These are phyloP conservation scores for Penicillium sp. DNA, from an alignment of 2,329 filamentous ascomycete species.

Conservation along the genomic window DNA sequence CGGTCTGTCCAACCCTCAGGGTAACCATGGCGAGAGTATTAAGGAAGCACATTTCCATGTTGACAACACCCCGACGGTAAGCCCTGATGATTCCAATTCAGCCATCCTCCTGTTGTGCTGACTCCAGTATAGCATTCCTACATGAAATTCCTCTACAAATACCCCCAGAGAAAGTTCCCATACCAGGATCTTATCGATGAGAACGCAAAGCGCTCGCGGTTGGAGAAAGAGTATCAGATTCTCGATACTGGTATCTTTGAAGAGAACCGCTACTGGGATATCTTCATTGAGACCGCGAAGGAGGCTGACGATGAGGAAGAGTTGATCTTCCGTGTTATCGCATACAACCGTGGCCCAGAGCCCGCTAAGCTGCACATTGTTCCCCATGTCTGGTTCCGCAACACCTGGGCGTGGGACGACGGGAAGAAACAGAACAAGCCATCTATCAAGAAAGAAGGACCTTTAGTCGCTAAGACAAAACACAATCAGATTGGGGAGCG, in stretches of 20 bases:
- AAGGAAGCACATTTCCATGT: conserved; percentile 96
- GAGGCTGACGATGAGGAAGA: conserved; percentile 89
- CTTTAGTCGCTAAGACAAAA: conserved; percentile 68
- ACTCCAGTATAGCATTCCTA: conserved; percentile 70
- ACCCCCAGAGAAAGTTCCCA: conserved; percentile 85
- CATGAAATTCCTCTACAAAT: conserved; percentile 99
- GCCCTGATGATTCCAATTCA: conserved; percentile 12
- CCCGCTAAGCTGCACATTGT: conserved; percentile 88
- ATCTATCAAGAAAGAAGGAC: conserved; percentile 62
- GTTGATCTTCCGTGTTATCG: conserved; percentile 87
- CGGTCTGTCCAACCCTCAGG: conserved; percentile 90
- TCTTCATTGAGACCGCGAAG: conserved; percentile 94
- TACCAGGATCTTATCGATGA: conserved; percentile 84
- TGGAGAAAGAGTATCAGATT: conserved; percentile 86
- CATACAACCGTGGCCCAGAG: conserved; percentile 91
- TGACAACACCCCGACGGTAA: conserved; percentile 78
- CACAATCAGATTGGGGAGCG: conserved; percentile 78
- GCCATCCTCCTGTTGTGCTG: neutral
- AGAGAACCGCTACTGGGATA: conserved; percentile 92
- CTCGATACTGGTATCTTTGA: conserved; percentile 85
- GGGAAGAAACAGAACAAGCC: conserved; percentile 75
- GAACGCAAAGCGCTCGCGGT: conserved; percentile 70
- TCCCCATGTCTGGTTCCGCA: conserved; percentile 94
- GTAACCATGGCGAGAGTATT: conserved; percentile 94
- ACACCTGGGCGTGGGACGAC: conserved; percentile 93